A percentile compares a stretch with the other conserved stretches of the same genome.
Evolutionary conservation across 2,329 filamentous ascomycete genomes (phyloP).

Genomic region (Cordyceps pruinosa): DNA sequence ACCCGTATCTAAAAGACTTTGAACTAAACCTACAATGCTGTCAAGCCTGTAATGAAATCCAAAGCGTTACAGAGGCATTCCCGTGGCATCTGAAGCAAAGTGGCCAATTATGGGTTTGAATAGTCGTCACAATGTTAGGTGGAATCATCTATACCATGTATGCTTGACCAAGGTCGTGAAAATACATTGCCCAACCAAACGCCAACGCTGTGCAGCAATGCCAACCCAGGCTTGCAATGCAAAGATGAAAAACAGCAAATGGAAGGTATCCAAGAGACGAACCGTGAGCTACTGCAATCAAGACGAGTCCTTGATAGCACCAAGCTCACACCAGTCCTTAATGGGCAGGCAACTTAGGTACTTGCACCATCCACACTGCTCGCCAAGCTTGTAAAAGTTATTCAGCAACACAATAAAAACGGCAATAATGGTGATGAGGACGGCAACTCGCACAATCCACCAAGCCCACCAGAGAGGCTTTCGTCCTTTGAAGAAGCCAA

Average conservation of each 20-base stretch:
- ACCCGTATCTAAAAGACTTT: too few species aligned
- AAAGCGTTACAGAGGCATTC: too few species aligned
- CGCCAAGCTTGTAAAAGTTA: slow-evolving; percentile 80
- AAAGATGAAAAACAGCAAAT: slow-evolving; percentile 11
- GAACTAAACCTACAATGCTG: too few species aligned
- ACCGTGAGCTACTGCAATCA: background rate
- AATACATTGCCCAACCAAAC: slow-evolving; percentile 17
- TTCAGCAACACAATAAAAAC: slow-evolving; percentile 81
- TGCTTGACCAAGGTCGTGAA: background rate
- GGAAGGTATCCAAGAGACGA: slow-evolving; percentile 12
- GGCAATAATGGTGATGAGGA: slow-evolving; percentile 72
- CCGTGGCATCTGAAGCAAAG: background rate
- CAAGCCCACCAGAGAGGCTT: slow-evolving; percentile 96
- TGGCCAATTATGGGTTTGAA: background rate
- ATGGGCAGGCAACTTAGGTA: slow-evolving; percentile 82
- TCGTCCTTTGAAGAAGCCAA: slow-evolving; percentile 83
- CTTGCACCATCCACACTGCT: slow-evolving; percentile 86
- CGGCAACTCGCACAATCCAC: slow-evolving; percentile 80
- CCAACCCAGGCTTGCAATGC: background rate
- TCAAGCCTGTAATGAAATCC: too few species aligned
- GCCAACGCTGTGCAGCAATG: slow-evolving; percentile 28
- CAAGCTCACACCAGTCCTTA: slow-evolving; percentile 59
- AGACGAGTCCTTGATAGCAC: slow-evolving; percentile 24
- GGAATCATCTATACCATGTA: background rate
- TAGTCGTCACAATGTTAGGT: background rate